Percentiles rank a stretch among this genome's conserved stretches.
These are phyloP conservation scores for Sarcodon sp. DNA, from an alignment of 768 basidiomycete genomes.

Conservation along the genomic window DNA sequence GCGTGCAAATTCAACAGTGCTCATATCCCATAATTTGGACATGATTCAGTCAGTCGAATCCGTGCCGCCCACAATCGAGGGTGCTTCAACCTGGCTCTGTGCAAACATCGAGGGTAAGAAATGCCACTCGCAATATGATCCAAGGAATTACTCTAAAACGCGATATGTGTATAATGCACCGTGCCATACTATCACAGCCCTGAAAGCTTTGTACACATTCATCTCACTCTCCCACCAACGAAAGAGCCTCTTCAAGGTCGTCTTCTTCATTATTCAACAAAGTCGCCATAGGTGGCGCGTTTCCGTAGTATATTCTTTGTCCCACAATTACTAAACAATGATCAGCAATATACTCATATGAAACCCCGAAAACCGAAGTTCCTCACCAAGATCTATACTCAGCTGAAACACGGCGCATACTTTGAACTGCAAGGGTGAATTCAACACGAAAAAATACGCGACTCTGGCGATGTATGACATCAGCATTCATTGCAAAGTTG, in stretches of 20 bases:
- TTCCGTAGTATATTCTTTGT: slow-evolving; percentile 70
- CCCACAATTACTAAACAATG: slow-evolving; percentile 43
- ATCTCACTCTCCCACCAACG: slow-evolving; percentile 40
- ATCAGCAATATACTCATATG: slow-evolving; percentile 6
- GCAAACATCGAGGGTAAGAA: no score
- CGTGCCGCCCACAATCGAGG: no score
- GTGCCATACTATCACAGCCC: no score
- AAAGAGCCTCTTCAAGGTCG: slow-evolving; percentile 64
- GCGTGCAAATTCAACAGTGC: no score
- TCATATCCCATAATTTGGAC: no score
- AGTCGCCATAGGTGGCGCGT: slow-evolving; percentile 39
- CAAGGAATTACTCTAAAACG: no score
- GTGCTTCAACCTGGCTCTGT: no score
- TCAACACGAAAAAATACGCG: slow-evolving; percentile 66
- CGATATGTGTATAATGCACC: no score
- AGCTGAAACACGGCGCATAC: slow-evolving; percentile 77
- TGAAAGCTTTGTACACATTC: no score
- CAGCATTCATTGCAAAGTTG: background rate
- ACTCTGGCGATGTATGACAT: slow-evolving; percentile 30
- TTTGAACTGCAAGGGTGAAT: slow-evolving; percentile 70
- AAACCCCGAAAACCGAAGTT: background rate
- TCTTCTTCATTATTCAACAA: slow-evolving; percentile 33
- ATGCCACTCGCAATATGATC: no score
- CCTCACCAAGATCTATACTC: slow-evolving; percentile 63
- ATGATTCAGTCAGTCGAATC: no score